Evolutionary conservation across 345 rosid species (phyloP).

Genomic region (Acer campestre): DNA sequence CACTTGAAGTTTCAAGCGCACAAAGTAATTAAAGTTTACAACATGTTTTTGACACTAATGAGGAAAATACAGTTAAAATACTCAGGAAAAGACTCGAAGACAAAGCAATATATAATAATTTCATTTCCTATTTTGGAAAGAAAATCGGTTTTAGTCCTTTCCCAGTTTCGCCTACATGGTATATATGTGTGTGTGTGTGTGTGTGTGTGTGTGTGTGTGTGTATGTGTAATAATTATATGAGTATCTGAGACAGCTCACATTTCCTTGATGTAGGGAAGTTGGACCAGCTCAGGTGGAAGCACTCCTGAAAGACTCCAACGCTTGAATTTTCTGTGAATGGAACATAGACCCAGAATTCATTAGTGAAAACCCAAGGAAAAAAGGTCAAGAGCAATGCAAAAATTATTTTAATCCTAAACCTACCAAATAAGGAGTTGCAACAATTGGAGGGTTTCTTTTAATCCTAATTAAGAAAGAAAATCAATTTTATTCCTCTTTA

Average conservation of each 20-base stretch:
- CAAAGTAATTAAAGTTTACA: neutral
- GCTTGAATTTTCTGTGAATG: slow-evolving; percentile 29
- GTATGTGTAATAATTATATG: too few relatives aligned
- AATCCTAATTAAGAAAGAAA: too few relatives aligned
- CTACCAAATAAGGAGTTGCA: too few relatives aligned
- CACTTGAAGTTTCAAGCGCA: neutral
- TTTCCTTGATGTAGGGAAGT: slow-evolving; percentile 44
- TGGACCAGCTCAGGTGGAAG: slow-evolving; percentile 52
- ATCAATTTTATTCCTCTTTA: too few relatives aligned
- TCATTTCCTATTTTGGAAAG: too few relatives aligned
- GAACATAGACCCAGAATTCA: neutral
- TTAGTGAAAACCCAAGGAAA: neutral
- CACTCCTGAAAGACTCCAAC: slow-evolving; percentile 45
- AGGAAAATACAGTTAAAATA: neutral
- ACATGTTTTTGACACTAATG: neutral
- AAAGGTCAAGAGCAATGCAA: neutral
- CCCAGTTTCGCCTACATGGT: too few relatives aligned
- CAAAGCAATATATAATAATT: too few relatives aligned
- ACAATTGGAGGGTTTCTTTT: too few relatives aligned
- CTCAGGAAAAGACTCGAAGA: neutral
- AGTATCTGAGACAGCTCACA: slow-evolving; percentile 36
- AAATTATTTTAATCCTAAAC: neutral
- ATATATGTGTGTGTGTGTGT: too few relatives aligned
- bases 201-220: too few relatives aligned
- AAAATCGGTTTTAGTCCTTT: too few relatives aligned